These are phyloP conservation scores for Ganoderma meredithae DNA, from an alignment of 1,284 basidiomycete genomes.

Conservation along the genomic window DNA sequence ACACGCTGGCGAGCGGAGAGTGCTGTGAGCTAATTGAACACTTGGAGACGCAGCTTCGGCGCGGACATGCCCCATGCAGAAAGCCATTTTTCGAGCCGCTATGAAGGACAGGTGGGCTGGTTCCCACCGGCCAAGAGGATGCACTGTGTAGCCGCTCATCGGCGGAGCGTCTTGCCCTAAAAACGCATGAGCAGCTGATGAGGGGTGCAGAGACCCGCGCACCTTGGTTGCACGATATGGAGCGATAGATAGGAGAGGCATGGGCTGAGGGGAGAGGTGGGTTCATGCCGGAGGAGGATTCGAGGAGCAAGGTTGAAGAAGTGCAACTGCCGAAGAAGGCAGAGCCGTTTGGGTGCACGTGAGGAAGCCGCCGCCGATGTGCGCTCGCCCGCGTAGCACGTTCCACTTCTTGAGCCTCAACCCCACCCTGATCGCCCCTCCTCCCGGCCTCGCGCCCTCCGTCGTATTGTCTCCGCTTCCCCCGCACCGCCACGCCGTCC, in stretches of 20 bases:
- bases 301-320: conserved; percentile 7
- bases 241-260: not conserved
- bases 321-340: conserved; percentile 26
- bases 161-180: conserved; percentile 19
- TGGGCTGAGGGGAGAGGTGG: not conserved
- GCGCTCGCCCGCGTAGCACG: conserved; percentile 20
- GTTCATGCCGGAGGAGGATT: not conserved
- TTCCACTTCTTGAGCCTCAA: conserved; percentile 18
- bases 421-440: conserved; percentile 25
- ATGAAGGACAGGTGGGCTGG: conserved; percentile 17
- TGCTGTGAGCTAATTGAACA: conserved; percentile 13
- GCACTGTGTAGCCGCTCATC: conserved; percentile 21
- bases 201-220: not conserved
- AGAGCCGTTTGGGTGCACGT: conserved; percentile 28
- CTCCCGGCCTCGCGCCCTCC: conserved; percentile 19
- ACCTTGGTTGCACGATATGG: conserved; percentile 13
- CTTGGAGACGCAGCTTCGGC: conserved; percentile 12
- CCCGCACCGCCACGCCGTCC: conserved; percentile 7
- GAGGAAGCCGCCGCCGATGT: conserved; percentile 19
- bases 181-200: conserved; percentile 21
- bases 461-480: conserved; percentile 23
- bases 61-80: conserved; percentile 29
- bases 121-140: conserved; percentile 23
- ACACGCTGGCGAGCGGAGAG: conserved; percentile 13
- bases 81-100: conserved; percentile 20